These are phyloP conservation scores for Chaetomium tenue DNA, from an alignment of 495 filamentous ascomycete genomes.

Conservation along the genomic window DNA sequence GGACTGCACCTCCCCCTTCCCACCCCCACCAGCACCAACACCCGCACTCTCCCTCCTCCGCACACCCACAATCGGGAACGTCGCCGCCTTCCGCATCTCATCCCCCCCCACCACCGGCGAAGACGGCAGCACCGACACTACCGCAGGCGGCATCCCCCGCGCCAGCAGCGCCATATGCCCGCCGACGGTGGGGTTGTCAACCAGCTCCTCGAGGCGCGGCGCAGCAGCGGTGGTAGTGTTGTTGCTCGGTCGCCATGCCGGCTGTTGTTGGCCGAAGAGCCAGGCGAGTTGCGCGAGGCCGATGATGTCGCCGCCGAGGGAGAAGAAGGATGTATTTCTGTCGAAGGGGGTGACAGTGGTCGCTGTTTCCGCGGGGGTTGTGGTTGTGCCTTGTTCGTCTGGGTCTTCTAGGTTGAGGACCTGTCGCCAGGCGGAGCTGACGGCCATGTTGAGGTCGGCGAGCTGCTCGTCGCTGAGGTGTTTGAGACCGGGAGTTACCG, in stretches of 20 bases:
- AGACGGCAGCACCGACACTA: background rate
- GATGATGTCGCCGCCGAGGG: constrained; percentile 27
- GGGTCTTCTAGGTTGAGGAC: constrained; percentile 6
- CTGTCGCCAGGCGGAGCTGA: constrained; percentile 23
- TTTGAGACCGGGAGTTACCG: background rate
- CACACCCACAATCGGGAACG: constrained; percentile 2
- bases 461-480: constrained; percentile 11
- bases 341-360: background rate
- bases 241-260: background rate
- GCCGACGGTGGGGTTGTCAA: constrained; percentile 21
- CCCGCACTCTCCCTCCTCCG: background rate
- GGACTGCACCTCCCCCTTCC: background rate
- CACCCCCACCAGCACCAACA: no score
- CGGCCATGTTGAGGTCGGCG: constrained; percentile 1
- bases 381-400: background rate
- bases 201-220: constrained; percentile 24
- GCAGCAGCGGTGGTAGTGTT: no score
- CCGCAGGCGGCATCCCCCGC: background rate
- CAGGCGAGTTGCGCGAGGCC: constrained; percentile 25
- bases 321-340: constrained; percentile 24
- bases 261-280: constrained; percentile 17
- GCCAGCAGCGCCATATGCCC: constrained; percentile 23
- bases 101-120: background rate
- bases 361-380: background rate
- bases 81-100: background rate